Conservation (phyloP, 2,329 filamentous ascomycete species). For the Mycocentrospora acerina region DNA sequence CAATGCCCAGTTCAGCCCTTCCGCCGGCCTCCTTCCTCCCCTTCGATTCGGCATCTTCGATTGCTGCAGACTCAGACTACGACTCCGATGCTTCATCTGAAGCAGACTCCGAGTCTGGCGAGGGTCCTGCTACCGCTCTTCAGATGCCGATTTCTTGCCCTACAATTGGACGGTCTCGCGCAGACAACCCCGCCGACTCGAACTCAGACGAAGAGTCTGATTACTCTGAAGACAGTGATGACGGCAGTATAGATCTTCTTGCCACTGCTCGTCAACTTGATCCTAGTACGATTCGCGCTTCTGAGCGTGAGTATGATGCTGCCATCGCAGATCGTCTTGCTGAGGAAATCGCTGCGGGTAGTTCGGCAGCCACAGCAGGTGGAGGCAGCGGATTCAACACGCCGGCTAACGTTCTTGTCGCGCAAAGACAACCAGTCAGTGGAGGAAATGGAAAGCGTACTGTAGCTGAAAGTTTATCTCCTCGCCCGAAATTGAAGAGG, state of each 20-base stretch:
- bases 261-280: conserved; percentile 48
- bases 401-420: conserved; percentile 22
- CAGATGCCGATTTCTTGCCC: conserved; percentile 27
- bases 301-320: conserved; percentile 51
- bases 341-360: conserved; percentile 52
- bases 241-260: conserved; percentile 47
- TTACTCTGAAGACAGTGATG: conserved; percentile 39
- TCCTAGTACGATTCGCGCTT: conserved; percentile 42
- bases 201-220: conserved; percentile 21
- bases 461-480: conserved; percentile 1
- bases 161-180: conserved; percentile 5
- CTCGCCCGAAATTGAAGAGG: conserved; percentile 13
- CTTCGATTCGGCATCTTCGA: conserved; percentile 39
- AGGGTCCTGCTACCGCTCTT: conserved; percentile 25
- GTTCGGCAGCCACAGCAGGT: conserved; percentile 51
- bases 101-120: conserved; percentile 19
- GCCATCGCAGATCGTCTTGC: conserved; percentile 50
- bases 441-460: not conserved
- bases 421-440: not conserved
- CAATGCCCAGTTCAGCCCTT: conserved; percentile 53
- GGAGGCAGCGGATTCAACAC: conserved; percentile 52
- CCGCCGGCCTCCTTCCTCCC: conserved; percentile 49
- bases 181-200: conserved; percentile 5
- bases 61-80: conserved; percentile 37
- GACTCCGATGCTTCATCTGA: conserved; percentile 42